phyloP scores from a whole-genome alignment of 1,284 basidiomycete species.

The Heterobasidion parviporum region DNA sequence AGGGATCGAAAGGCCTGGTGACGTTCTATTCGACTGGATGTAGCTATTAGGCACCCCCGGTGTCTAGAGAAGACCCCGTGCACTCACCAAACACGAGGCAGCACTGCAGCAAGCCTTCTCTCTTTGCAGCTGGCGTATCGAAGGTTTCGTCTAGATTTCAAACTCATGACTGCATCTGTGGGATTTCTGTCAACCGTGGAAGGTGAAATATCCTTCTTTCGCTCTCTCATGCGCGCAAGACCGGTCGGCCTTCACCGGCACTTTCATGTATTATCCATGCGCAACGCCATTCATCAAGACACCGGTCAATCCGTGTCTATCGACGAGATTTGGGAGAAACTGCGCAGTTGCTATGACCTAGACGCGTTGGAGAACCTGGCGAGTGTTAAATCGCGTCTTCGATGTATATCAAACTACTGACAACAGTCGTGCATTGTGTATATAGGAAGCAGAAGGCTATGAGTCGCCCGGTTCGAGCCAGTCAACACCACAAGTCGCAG shows the following conservation, averaged over 20 bases:
- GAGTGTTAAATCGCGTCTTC: slow-evolving; percentile 9
- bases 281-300: slow-evolving; percentile 61
- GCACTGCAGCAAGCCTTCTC: too few species aligned
- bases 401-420: not conserved
- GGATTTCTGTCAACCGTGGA: slow-evolving; percentile 58
- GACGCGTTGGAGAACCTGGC: slow-evolving; percentile 71
- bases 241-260: slow-evolving; percentile 73
- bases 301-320: slow-evolving; percentile 55
- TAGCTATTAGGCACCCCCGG: too few species aligned
- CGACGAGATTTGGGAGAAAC: slow-evolving; percentile 67
- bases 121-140: too few species aligned
- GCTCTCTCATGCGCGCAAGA: slow-evolving; percentile 66
- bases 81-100: not conserved
- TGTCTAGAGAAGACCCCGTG: not conserved
- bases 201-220: slow-evolving; percentile 76
- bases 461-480: slow-evolving; percentile 38
- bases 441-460: slow-evolving; percentile 55
- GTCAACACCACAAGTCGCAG: slow-evolving; percentile 39
- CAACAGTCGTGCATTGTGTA: not conserved
- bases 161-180: not conserved
- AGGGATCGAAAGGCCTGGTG: too few species aligned
- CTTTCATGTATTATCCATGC: slow-evolving; percentile 72
- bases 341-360: slow-evolving; percentile 66
- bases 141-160: too few species aligned
- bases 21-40: too few species aligned